Evolutionary conservation across 2,329 filamentous ascomycete species (phyloP).

Genomic region (Phaeosphaeriaceae sp.): DNA sequence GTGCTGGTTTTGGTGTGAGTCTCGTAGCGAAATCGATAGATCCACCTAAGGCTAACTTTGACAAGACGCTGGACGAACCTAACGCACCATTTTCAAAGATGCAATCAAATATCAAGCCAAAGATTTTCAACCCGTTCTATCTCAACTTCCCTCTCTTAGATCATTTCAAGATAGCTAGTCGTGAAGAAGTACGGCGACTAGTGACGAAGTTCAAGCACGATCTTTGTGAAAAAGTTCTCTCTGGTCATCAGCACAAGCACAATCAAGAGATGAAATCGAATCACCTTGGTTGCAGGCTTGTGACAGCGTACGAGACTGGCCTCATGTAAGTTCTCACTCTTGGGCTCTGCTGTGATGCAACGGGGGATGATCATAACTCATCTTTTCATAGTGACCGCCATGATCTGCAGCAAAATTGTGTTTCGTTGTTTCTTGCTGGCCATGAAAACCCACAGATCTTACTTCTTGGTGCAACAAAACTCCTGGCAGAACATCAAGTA

Average conservation of each 20-base stretch:
- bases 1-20: slow-evolving; percentile 7
- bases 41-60: neutral
- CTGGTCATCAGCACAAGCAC: slow-evolving; percentile 13
- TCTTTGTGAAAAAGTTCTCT: slow-evolving; percentile 9
- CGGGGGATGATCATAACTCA: neutral
- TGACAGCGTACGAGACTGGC: slow-evolving; percentile 9
- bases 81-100: slow-evolving; percentile 5
- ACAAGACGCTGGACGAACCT: slow-evolving; percentile 5
- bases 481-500: slow-evolving; percentile 14
- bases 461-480: slow-evolving; percentile 10
- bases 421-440: slow-evolving; percentile 17
- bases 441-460: slow-evolving; percentile 21
- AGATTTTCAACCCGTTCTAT: slow-evolving; percentile 11
- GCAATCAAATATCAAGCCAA: slow-evolving; percentile 10
- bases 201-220: slow-evolving; percentile 14
- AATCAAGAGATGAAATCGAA: slow-evolving; percentile 5
- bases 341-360: too few species aligned
- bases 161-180: slow-evolving; percentile 14
- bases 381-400: slow-evolving; percentile 1
- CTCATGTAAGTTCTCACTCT: slow-evolving; percentile 1
- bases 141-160: slow-evolving; percentile 11
- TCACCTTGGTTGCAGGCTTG: slow-evolving; percentile 14
- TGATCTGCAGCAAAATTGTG: slow-evolving; percentile 15
- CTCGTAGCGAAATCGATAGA: neutral
- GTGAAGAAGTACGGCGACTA: slow-evolving; percentile 11